phyloP scores from a whole-genome alignment of 306 rosid genomes.

The Castanopsis chinensis region DNA sequence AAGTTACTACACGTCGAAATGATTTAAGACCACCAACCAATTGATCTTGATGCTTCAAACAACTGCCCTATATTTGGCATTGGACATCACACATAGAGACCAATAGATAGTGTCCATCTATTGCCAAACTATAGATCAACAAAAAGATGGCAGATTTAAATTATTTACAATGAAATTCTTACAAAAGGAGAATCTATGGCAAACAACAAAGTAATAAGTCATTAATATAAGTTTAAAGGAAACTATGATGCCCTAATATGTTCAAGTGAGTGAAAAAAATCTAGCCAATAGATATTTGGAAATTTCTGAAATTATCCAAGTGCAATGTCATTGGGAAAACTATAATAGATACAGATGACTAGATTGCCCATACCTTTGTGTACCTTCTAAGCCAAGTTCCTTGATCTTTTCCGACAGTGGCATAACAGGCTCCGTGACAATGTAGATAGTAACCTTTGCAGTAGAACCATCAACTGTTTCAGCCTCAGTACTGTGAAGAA shows the following conservation, averaged over 20 bases:
- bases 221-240: neutral
- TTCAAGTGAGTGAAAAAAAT: neutral
- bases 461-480: conserved; percentile 69
- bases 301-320: neutral
- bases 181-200: neutral
- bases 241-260: neutral
- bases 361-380: conserved; percentile 61
- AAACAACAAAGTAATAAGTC: neutral
- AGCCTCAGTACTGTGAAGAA: conserved; percentile 89
- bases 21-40: conserved; percentile 1
- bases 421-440: conserved; percentile 96
- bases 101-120: neutral
- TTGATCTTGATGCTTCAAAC: neutral
- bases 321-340: neutral
- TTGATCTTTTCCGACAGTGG: conserved; percentile 79
- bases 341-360: neutral
- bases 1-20: conserved; percentile 3
- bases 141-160: neutral
- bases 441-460: conserved; percentile 77
- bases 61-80: neutral
- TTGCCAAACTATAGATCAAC: neutral
- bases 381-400: conserved; percentile 85
- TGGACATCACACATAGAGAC: neutral
- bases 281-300: neutral
- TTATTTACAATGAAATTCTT: neutral